phyloP scores from a whole-genome alignment of 306 rosid species.

The Hippophae gyantsensis region DNA sequence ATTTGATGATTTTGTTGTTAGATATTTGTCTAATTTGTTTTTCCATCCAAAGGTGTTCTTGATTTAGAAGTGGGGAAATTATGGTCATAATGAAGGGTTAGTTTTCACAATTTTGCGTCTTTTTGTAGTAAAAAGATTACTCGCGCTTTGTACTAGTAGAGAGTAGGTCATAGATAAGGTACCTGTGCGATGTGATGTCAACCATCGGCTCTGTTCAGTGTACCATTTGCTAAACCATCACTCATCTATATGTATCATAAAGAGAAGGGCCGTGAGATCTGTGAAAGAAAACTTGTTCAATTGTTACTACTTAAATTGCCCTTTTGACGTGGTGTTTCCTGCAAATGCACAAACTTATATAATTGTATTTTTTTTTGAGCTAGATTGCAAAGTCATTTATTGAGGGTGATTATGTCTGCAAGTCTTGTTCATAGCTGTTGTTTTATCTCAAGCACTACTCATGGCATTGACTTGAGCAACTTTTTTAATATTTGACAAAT shows the following conservation, averaged over 20 bases:
- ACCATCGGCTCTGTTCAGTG: constrained; percentile 13
- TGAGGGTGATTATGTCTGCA: too few species aligned
- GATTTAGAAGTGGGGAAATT: constrained; percentile 2
- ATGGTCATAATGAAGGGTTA: constrained; percentile 22
- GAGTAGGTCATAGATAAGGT: constrained; percentile 26
- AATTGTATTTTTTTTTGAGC: too few species aligned
- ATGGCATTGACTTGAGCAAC: too few species aligned
- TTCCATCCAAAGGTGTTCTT: neutral
- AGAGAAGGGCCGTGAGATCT: constrained; percentile 30
- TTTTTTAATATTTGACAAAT: too few species aligned
- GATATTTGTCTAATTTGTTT: neutral
- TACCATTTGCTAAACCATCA: constrained; percentile 23
- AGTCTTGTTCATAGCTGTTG: too few species aligned
- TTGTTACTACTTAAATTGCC: too few species aligned
- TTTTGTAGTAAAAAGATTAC: constrained; percentile 27
- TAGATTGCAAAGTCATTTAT: too few species aligned
- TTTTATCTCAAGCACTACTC: too few species aligned
- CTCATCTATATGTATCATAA: constrained; percentile 23
- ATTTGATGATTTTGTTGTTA: constrained; percentile 3
- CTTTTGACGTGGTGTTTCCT: too few species aligned
- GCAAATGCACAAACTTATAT: too few species aligned
- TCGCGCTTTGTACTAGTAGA: constrained; percentile 33
- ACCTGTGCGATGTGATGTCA: constrained; percentile 20
- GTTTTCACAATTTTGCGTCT: constrained; percentile 49
- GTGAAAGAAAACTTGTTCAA: neutral